A percentile compares a stretch with the other conserved stretches of the same genome.
These are phyloP conservation scores for Colletotrichum destructivum DNA, from an alignment of 2,329 filamentous ascomycete species.

Conservation along the genomic window DNA sequence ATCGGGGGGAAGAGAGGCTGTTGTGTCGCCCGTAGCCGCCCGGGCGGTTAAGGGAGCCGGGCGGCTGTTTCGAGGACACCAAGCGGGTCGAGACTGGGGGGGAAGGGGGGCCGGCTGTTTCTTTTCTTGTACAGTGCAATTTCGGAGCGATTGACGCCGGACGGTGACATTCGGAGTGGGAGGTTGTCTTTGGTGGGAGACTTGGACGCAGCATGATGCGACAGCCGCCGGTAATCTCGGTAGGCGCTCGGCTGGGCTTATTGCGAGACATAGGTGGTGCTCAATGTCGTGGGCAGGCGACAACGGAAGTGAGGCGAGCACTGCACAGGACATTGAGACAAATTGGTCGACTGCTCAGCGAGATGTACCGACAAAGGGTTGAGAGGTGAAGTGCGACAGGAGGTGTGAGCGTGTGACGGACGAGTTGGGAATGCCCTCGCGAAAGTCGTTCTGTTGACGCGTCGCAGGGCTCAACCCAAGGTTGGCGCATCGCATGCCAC, in stretches of 20 bases:
- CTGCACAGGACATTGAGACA: background rate
- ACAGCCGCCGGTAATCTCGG: slow-evolving; percentile 38
- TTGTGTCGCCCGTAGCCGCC: slow-evolving; percentile 35
- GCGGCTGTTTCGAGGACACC: slow-evolving; percentile 30
- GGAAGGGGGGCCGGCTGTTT: slow-evolving; percentile 5
- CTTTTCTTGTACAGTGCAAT: slow-evolving; percentile 21
- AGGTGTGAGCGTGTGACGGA: background rate
- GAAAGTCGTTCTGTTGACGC: slow-evolving; percentile 2
- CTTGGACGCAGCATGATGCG: slow-evolving; percentile 21
- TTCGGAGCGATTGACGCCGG: slow-evolving; percentile 10
- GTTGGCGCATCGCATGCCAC: slow-evolving; percentile 25
- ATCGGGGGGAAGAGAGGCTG: background rate
- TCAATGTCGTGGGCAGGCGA: background rate
- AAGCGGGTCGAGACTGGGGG: background rate
- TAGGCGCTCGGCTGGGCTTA: slow-evolving; percentile 24
- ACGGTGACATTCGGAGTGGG: slow-evolving; percentile 14
- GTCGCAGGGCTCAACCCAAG: background rate
- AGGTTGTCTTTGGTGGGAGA: slow-evolving; percentile 16
- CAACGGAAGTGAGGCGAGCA: slow-evolving; percentile 28
- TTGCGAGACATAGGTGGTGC: slow-evolving; percentile 10
- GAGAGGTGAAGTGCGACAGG: too few relatives aligned
- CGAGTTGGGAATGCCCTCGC: slow-evolving; percentile 43
- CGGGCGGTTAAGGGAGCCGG: slow-evolving; percentile 41
- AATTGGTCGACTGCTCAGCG: slow-evolving; percentile 11
- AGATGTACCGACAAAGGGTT: slow-evolving; percentile 21